Evolutionary conservation across 2,329 filamentous ascomycete genomes (phyloP), one percentile per base, ranked within the genome.

Genomic region (Chaetomiaceae sp.): DNA sequence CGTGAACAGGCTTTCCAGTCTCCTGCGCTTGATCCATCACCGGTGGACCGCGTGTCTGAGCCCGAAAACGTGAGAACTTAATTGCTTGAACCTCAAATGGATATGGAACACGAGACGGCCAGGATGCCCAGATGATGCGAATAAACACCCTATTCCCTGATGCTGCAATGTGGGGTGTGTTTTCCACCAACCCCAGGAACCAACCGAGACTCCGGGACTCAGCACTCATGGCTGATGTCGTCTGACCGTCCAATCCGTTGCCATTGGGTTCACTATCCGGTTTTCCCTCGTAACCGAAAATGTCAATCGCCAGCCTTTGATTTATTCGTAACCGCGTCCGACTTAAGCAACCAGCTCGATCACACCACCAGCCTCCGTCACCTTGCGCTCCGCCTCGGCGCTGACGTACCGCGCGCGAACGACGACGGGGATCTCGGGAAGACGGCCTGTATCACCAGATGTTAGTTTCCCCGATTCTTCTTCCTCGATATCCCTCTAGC

Each of bases 351-450:
- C 89, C 73, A 96, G 82, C 83, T 96, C 89, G 68, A 95, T 80
- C 69, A 96, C 88, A 76, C 92, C 92, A 74, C 93, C 93, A 68
- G 91, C 92, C 75, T 93, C 89, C 73, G 88, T 95, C 77, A 99
- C 96, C 87, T 99, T 99, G 79, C 89, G 82, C 86, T 99, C 93
- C 64, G 93, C 93, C 73, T 96, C 85, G 73, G 87, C 87, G 82
- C 85, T 90, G 76, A 99, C 88, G 81, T 90, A 97, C 73, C 93
- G 82, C 65, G 93, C 92, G 71, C 89, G 89, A 63, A 99, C 91
- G 68, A 99, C 89, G 67, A 99, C 75, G 64, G 93, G 93, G 68
- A 97, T 83, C 70, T 92, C 80, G 68, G 93, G 92, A 68, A 97
- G 80, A 70, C 92, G 86, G 75, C 93, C 60, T 62, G 33, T 4